Evolutionary conservation across 495 filamentous ascomycete genomes (phyloP).

Genomic region (Stereocaulon alpinum): DNA sequence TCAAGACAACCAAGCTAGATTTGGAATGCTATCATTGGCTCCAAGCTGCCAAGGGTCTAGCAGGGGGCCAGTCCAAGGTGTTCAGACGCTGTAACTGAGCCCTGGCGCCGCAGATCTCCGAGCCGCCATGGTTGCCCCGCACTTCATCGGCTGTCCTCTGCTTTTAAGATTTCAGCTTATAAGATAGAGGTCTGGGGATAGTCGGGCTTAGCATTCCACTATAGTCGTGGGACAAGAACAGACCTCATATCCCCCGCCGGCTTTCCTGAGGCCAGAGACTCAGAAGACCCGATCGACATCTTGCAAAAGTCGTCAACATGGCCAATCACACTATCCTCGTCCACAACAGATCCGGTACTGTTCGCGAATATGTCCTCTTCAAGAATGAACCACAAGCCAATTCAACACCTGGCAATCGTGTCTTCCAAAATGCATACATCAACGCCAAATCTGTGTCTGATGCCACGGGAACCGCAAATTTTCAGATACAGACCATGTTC

Average conservation of each 20-base stretch:
- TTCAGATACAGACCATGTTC: conserved; percentile 1
- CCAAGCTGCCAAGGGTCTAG: no score
- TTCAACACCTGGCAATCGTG: not conserved
- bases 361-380: conserved; percentile 3
- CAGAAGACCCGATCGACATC: not conserved
- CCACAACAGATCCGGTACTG: not conserved
- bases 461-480: not conserved
- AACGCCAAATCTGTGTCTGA: not conserved
- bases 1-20: no score
- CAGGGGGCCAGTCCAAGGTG: no score
- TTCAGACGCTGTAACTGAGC: not conserved
- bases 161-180: not conserved
- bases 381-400: not conserved
- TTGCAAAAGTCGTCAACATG: not conserved
- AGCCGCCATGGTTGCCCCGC: not conserved
- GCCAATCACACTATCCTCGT: conserved; percentile 1
- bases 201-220: no score
- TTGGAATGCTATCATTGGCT: no score
- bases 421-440: conserved; percentile 5
- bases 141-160: not conserved
- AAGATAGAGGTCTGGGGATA: not conserved
- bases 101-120: not conserved
- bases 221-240: no score
- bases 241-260: no score
- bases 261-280: no score